Evolutionary conservation across 495 filamentous ascomycete species (phyloP).

Genomic region (Podospora bellae-mahoneyi): DNA sequence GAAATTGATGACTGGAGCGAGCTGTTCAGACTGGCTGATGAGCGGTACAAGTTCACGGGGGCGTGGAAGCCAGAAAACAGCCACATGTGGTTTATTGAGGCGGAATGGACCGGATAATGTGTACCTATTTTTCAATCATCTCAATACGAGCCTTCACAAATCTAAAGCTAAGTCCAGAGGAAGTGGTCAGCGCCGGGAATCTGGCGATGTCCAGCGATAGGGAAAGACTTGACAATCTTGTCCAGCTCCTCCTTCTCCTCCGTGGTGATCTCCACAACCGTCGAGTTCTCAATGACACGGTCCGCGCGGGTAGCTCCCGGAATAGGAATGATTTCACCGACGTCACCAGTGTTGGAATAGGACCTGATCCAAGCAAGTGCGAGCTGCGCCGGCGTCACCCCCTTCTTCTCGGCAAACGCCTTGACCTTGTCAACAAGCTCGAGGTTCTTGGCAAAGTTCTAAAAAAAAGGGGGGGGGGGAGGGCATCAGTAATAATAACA

Average conservation of each 20-base stretch:
- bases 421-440: slow-evolving; percentile 65
- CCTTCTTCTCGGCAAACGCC: slow-evolving; percentile 65
- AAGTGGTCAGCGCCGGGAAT: too few species aligned
- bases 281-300: slow-evolving; percentile 51
- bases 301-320: slow-evolving; percentile 61
- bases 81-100: too few species aligned
- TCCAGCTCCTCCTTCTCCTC: slow-evolving; percentile 53
- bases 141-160: too few species aligned
- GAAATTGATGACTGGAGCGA: too few species aligned
- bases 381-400: slow-evolving; percentile 69
- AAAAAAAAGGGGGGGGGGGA: slow-evolving; percentile 68
- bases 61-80: too few species aligned
- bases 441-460: slow-evolving; percentile 69
- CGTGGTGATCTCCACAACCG: slow-evolving; percentile 41
- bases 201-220: slow-evolving; percentile 32
- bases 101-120: too few species aligned
- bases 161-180: too few species aligned
- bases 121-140: too few species aligned
- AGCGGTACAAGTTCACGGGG: too few species aligned
- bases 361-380: slow-evolving; percentile 68
- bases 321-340: slow-evolving; percentile 76
- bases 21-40: too few species aligned
- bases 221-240: slow-evolving; percentile 41
- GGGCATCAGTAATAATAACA: slow-evolving; percentile 35
- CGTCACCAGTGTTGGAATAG: slow-evolving; percentile 55